These are phyloP conservation scores for Nicotiana knightiana DNA, from an alignment of 257 asterid species.

Conservation along the genomic window DNA sequence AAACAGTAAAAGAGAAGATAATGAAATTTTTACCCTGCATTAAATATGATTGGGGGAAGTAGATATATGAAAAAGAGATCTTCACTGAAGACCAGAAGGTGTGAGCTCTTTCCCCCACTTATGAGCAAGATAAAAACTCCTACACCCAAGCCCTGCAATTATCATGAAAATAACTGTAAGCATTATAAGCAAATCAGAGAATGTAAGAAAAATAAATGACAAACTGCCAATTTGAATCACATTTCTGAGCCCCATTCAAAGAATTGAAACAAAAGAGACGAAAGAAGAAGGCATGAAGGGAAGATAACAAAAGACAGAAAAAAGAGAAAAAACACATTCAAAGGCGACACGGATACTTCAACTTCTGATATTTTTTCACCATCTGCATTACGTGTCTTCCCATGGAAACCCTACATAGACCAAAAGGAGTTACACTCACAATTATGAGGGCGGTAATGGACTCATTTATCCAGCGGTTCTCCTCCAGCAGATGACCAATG, in stretches of 20 bases:
- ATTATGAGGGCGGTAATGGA: constrained; percentile 38
- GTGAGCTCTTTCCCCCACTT: constrained; percentile 34
- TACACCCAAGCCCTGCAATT: constrained; percentile 29
- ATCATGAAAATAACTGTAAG: background rate
- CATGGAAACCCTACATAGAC: background rate
- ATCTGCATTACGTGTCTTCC: background rate
- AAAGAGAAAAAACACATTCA: background rate
- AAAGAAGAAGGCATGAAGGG: background rate
- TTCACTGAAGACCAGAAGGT: constrained; percentile 34
- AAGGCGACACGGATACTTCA: background rate
- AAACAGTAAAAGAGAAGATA: background rate
- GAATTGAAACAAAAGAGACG: background rate
- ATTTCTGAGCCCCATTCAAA: background rate
- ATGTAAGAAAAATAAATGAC: background rate
- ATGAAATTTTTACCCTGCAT: constrained; percentile 31
- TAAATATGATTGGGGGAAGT: constrained; percentile 42
- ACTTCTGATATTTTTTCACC: background rate
- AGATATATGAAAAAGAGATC: constrained; percentile 44
- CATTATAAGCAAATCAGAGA: background rate
- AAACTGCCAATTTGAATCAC: background rate
- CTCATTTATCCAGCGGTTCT: constrained; percentile 37
- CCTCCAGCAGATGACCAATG: constrained; percentile 41
- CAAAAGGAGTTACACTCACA: constrained; percentile 14
- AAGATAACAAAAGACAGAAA: background rate
- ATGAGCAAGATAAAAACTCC: constrained; percentile 34